A percentile compares a stretch with the other conserved stretches of the same genome.
Evolutionary conservation across 306 rosid genomes (phyloP).

Genomic region (Notholithocarpus densiflorus): DNA sequence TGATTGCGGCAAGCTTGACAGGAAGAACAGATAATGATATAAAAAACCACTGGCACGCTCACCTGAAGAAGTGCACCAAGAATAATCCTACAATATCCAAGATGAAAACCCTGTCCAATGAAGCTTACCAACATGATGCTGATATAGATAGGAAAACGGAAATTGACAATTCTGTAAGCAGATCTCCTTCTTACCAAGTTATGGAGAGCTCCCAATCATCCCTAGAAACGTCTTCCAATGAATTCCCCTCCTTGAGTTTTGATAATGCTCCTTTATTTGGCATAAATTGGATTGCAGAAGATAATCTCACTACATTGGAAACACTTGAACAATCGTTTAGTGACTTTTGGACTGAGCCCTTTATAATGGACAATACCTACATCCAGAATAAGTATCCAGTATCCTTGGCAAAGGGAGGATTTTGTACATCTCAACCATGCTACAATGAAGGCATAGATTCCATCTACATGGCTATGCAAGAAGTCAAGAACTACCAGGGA

Average conservation of each 20-base stretch:
- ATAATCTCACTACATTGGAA: not conserved
- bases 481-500: too few species aligned
- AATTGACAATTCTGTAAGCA: too few species aligned
- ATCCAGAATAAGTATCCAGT: too few species aligned
- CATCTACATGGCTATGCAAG: too few species aligned
- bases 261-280: not conserved
- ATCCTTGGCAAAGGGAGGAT: too few species aligned
- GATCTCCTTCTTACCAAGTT: not conserved
- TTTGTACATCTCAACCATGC: too few species aligned
- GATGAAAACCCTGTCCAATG: not conserved
- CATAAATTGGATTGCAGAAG: not conserved
- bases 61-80: constrained; percentile 35
- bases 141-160: too few species aligned
- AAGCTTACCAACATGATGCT: not conserved
- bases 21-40: constrained; percentile 81
- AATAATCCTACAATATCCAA: not conserved
- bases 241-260: constrained; percentile 15
- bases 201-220: constrained; percentile 37
- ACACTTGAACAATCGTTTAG: too few species aligned
- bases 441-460: too few species aligned
- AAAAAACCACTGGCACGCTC: constrained; percentile 69
- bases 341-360: too few species aligned
- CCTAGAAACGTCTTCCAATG: constrained; percentile 16
- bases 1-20: constrained; percentile 48
- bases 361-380: too few species aligned